phyloP scores from a whole-genome alignment of 1,284 basidiomycete genomes.

The Cryptococcus sp. region DNA sequence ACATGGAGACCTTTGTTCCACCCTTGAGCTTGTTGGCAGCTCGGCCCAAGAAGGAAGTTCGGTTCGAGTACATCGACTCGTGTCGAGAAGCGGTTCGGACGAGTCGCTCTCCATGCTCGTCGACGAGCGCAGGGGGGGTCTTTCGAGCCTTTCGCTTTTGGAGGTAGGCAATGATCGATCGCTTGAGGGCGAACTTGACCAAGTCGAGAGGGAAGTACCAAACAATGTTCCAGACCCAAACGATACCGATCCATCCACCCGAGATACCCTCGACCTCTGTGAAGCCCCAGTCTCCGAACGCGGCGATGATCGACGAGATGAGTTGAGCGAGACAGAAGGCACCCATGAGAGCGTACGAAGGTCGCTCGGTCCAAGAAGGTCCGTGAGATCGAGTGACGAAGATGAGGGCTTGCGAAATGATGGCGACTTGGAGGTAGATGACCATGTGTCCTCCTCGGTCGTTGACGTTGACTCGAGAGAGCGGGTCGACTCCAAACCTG shows the following conservation, averaged over 20 bases:
- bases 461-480: constrained; percentile 50
- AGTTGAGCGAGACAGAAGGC: constrained; percentile 93
- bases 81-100: constrained; percentile 82
- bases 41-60: constrained; percentile 43
- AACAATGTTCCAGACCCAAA: constrained; percentile 93
- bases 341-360: constrained; percentile 76
- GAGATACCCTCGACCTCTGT: constrained; percentile 68
- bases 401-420: constrained; percentile 96
- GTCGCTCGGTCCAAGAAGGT: constrained; percentile 98
- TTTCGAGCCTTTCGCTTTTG: constrained; percentile 61
- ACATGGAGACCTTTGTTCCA: constrained; percentile 47
- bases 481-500: constrained; percentile 66
- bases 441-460: constrained; percentile 51
- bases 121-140: constrained; percentile 48
- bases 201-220: constrained; percentile 93
- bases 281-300: constrained; percentile 87
- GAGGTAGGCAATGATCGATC: constrained; percentile 77
- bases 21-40: constrained; percentile 43
- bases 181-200: constrained; percentile 95
- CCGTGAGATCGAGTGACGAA: constrained; percentile 94
- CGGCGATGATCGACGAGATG: constrained; percentile 90
- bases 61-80: constrained; percentile 74
- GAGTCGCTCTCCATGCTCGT: constrained; percentile 65
- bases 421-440: constrained; percentile 82
- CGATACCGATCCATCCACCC: constrained; percentile 93